Conservation (phyloP, 768 basidiomycete genomes). For the Lentinula edodes region DNA sequence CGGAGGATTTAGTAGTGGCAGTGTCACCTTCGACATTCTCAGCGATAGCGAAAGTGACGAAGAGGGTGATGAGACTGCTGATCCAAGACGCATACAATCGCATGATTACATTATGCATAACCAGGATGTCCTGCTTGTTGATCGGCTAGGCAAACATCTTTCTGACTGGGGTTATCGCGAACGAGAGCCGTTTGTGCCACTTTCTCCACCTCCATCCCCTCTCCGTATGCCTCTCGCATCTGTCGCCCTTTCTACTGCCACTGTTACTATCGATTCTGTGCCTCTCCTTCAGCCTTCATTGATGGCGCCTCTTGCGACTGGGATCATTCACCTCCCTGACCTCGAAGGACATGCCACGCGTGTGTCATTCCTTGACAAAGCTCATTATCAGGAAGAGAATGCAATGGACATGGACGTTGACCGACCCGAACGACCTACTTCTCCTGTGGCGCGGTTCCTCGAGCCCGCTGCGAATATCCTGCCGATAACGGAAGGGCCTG, state of each 20-base stretch:
- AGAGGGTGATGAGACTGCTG: not conserved
- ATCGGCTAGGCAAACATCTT: constrained; percentile 2
- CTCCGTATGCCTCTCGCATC: not conserved
- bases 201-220: not conserved
- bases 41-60: not conserved
- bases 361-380: not conserved
- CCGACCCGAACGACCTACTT: not conserved
- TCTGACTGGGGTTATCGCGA: constrained; percentile 7
- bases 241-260: not conserved
- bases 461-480: not conserved
- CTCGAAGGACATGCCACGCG: not conserved
- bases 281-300: not conserved
- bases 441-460: constrained; percentile 1
- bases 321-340: not conserved
- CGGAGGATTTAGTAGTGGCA: constrained; percentile 1
- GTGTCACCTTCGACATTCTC: constrained; percentile 6
- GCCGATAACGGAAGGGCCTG: not conserved
- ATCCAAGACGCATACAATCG: not conserved
- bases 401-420: not conserved
- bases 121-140: constrained; percentile 3
- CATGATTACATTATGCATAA: not conserved
- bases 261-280: not conserved
- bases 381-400: not conserved
- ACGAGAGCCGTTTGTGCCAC: not conserved
- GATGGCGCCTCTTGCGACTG: not conserved